phyloP scores from a whole-genome alignment of 164 flowering plant genomes.

The Hamamelis virginiana region DNA sequence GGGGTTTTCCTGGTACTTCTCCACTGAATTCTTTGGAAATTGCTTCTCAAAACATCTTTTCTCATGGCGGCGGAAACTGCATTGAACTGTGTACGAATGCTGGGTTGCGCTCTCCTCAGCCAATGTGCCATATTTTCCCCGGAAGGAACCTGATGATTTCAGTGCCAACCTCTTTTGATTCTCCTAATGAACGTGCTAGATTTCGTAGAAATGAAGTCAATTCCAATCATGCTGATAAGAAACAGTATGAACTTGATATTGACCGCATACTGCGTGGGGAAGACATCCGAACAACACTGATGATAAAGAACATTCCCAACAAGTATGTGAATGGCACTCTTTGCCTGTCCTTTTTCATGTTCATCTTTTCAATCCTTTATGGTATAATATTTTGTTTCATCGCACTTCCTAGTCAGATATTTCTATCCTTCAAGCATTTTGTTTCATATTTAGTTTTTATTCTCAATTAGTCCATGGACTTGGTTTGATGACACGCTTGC shows the following conservation, averaged over 20 bases:
- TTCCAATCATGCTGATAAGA: conserved; percentile 55
- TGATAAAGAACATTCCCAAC: conserved; percentile 93
- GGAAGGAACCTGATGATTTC: conserved; percentile 17
- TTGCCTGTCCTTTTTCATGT: conserved; percentile 6
- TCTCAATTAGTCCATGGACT: neutral
- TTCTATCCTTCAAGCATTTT: neutral
- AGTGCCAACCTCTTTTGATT: conserved; percentile 19
- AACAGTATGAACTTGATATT: conserved; percentile 79
- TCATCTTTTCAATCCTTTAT: neutral
- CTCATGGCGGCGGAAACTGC: conserved; percentile 16
- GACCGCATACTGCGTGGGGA: conserved; percentile 70
- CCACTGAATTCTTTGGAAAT: conserved; percentile 11
- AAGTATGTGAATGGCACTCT: conserved; percentile 47
- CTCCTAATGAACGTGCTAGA: conserved; percentile 27
- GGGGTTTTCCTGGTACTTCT: conserved; percentile 17
- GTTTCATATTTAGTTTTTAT: neutral
- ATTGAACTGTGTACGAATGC: conserved; percentile 10
- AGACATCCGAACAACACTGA: conserved; percentile 72
- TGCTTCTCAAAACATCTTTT: conserved; percentile 16
- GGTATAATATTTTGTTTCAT: neutral
- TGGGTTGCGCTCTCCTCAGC: conserved; percentile 21
- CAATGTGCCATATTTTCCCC: conserved; percentile 17
- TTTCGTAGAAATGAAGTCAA: conserved; percentile 51
- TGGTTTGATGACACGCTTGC: neutral
- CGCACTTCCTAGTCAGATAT: no score